These are phyloP conservation scores for Colletotrichum tamarilloi DNA, from an alignment of 2,329 filamentous ascomycete species.

Conservation along the genomic window DNA sequence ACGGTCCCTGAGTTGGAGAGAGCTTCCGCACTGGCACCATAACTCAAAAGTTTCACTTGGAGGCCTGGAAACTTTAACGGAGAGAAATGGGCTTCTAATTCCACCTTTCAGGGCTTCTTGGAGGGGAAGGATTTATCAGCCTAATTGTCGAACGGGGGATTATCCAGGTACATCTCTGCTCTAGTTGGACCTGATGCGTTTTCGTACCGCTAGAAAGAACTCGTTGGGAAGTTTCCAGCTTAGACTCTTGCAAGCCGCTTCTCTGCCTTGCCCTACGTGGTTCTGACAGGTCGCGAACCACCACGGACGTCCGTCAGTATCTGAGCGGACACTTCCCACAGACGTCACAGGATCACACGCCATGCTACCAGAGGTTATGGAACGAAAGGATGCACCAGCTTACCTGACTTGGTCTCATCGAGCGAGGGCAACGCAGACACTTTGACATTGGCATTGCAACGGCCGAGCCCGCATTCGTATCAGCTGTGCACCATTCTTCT, in stretches of 20 bases:
- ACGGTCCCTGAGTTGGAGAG: background rate
- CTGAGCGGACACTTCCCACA: slow-evolving; percentile 1
- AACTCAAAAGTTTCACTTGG: background rate
- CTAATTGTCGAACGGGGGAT: rapidly evolving
- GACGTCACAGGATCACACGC: slow-evolving; percentile 1
- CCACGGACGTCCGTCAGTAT: slow-evolving; percentile 17
- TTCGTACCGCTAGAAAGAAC: no score
- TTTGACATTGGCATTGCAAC: background rate
- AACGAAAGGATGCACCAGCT: background rate
- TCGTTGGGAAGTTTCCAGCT: background rate
- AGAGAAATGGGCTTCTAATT: no score
- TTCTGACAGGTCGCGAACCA: background rate
- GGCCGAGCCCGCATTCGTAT: background rate
- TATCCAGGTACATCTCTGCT: background rate
- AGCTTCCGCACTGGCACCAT: background rate
- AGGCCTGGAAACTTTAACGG: no score
- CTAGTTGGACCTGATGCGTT: no score
- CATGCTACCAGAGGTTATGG: background rate
- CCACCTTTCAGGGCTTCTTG: background rate
- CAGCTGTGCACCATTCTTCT: background rate
- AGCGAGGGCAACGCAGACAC: background rate
- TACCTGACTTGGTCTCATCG: background rate
- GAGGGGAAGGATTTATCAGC: background rate
- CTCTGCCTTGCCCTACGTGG: no score
- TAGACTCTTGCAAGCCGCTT: no score